A percentile compares a stretch with the other conserved stretches of the same genome.
phyloP scores from a whole-genome alignment of 2,329 filamentous ascomycete species.

The Stagonosporopsis tanaceti region DNA sequence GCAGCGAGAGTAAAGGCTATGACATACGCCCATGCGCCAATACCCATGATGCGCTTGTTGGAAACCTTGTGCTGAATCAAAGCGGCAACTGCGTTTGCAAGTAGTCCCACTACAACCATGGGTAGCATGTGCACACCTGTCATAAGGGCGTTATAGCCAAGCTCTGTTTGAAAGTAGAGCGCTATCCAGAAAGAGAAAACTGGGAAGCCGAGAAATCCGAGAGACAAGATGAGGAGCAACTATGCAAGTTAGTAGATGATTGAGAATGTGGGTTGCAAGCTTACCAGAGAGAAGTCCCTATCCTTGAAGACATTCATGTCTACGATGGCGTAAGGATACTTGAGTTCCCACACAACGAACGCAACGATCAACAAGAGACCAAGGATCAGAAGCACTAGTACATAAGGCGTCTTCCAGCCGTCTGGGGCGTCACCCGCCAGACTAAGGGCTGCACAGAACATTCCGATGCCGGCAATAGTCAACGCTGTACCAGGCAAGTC shows the following conservation, averaged over 20 bases:
- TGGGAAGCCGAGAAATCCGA: slow-evolving; percentile 71
- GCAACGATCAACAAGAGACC: slow-evolving; percentile 63
- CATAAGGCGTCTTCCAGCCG: slow-evolving; percentile 69
- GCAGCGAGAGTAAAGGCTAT: slow-evolving; percentile 63
- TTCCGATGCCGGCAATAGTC: slow-evolving; percentile 70
- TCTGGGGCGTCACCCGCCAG: slow-evolving; percentile 63
- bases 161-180: slow-evolving; percentile 69
- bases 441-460: slow-evolving; percentile 68
- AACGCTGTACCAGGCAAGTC: slow-evolving; percentile 68
- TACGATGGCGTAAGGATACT: slow-evolving; percentile 56
- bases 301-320: slow-evolving; percentile 68
- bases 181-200: slow-evolving; percentile 69
- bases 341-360: slow-evolving; percentile 70
- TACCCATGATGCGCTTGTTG: slow-evolving; percentile 68
- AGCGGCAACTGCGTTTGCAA: slow-evolving; percentile 70
- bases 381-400: slow-evolving; percentile 68
- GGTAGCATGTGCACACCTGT: slow-evolving; percentile 71
- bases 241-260: slow-evolving; percentile 32
- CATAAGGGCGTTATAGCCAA: slow-evolving; percentile 60
- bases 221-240: slow-evolving; percentile 64
- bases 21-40: slow-evolving; percentile 57
- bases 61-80: slow-evolving; percentile 69
- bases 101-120: slow-evolving; percentile 68
- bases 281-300: slow-evolving; percentile 68
- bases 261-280: not conserved